phyloP scores from a whole-genome alignment of 768 basidiomycete species.

The Terana coerulea region DNA sequence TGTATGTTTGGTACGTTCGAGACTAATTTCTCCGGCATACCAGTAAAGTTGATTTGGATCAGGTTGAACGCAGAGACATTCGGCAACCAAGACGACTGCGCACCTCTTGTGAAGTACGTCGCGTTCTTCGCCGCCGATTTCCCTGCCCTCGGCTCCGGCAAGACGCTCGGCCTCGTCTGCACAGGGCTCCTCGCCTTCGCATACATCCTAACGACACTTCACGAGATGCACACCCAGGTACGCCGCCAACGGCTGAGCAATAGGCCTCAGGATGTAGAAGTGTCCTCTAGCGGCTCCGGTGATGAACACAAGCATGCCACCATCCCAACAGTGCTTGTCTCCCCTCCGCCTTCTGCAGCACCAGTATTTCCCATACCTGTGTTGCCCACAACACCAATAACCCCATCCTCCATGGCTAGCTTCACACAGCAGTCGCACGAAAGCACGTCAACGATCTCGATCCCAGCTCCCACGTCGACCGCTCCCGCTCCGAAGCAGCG shows the following conservation, averaged over 20 bases:
- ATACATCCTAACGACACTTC: constrained; percentile 32
- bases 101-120: constrained; percentile 27
- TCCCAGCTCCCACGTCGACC: neutral
- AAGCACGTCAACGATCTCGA: too few species aligned
- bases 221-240: constrained; percentile 29
- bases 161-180: constrained; percentile 29
- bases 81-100: constrained; percentile 26
- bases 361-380: too few species aligned
- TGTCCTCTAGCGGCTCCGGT: neutral
- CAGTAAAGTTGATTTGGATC: neutral
- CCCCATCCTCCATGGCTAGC: neutral
- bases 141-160: constrained; percentile 28
- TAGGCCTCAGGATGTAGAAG: neutral
- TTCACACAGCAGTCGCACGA: neutral
- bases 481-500: constrained; percentile 1
- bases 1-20: constrained; percentile 35
- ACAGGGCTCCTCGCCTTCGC: constrained; percentile 28
- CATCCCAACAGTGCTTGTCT: neutral
- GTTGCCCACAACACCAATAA: too few species aligned
- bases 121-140: constrained; percentile 31
- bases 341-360: neutral
- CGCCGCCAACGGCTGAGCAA: constrained; percentile 19
- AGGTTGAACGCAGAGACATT: constrained; percentile 32
- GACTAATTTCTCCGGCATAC: neutral
- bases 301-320: too few species aligned